A percentile compares a stretch with the other conserved stretches of the same genome.
Conservation (phyloP, 2,329 filamentous ascomycete species). For the Epichloe aotearoae region DNA sequence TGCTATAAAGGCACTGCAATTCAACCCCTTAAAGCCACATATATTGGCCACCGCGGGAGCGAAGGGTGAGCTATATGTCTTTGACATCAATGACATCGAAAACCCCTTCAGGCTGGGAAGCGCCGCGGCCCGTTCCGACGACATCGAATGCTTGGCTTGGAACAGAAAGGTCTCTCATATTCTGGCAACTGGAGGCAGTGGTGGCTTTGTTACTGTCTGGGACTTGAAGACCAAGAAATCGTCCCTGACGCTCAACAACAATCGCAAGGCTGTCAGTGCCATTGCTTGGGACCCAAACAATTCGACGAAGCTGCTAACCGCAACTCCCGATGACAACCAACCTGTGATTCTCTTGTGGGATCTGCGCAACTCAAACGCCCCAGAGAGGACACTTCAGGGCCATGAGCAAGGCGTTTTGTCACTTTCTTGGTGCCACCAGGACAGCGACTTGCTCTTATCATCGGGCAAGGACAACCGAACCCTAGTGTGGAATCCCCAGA, state of each 20-base stretch:
- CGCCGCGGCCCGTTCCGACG: constrained; percentile 76
- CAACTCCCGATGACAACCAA: constrained; percentile 76
- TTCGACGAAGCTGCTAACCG: constrained; percentile 86
- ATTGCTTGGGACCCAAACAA: constrained; percentile 96
- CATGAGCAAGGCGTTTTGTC: constrained; percentile 91
- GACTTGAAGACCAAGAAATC: constrained; percentile 97
- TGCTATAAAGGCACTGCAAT: constrained; percentile 86
- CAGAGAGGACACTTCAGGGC: constrained; percentile 76
- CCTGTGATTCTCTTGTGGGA: constrained; percentile 91
- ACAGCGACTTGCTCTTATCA: constrained; percentile 77
- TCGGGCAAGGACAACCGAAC: constrained; percentile 95
- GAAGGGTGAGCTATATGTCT: constrained; percentile 93
- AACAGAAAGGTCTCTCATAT: constrained; percentile 97
- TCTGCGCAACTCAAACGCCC: constrained; percentile 87
- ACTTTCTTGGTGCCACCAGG: constrained; percentile 88
- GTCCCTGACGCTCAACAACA: constrained; percentile 89
- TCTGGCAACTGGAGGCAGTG: constrained; percentile 81
- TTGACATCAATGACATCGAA: constrained; percentile 80
- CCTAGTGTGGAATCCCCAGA: constrained; percentile 91
- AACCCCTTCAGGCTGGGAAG: constrained; percentile 85
- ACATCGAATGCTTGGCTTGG: constrained; percentile 95
- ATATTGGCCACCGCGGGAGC: constrained; percentile 84
- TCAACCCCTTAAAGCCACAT: constrained; percentile 86
- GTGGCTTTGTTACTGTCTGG: constrained; percentile 96
- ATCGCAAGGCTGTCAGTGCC: constrained; percentile 84